Conservation (phyloP, 2,329 filamentous ascomycete species). For the Colletotrichum sp. region DNA sequence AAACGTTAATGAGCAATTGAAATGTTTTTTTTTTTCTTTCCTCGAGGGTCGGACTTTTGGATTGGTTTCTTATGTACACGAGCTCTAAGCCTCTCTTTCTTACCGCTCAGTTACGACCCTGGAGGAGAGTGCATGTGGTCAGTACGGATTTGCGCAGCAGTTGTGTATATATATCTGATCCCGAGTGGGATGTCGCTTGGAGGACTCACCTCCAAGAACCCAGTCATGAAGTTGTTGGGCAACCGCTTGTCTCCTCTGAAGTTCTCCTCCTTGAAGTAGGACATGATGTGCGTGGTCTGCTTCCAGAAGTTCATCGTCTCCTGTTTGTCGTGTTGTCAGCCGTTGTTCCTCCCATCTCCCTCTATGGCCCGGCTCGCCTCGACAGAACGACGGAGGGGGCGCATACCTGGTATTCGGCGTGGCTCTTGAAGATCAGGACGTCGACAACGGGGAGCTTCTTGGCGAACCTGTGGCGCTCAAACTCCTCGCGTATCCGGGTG, state of each 20-base stretch:
- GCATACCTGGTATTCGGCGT: constrained; percentile 89
- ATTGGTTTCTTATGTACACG: constrained; percentile 16
- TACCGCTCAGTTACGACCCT: constrained; percentile 26
- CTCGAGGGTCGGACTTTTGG: constrained; percentile 4
- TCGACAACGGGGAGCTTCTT: constrained; percentile 89
- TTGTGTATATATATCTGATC: neutral
- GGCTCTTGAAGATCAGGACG: constrained; percentile 87
- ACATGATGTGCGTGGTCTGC: constrained; percentile 92
- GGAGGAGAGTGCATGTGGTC: neutral
- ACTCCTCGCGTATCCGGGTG: constrained; percentile 94
- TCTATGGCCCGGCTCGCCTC: neutral
- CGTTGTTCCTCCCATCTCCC: neutral
- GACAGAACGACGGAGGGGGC: neutral
- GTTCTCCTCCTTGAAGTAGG: constrained; percentile 90
- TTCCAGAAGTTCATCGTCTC: constrained; percentile 99
- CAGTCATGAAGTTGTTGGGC: constrained; percentile 89
- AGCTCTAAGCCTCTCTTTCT: neutral
- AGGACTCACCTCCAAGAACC: constrained; percentile 85
- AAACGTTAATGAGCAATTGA: neutral
- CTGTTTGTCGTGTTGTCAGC: constrained; percentile 49
- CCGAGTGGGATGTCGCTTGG: neutral
- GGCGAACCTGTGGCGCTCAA: constrained; percentile 93
- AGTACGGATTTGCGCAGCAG: neutral
- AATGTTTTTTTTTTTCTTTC: neutral
- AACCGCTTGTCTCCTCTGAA: constrained; percentile 77